These are phyloP conservation scores for Datisca glomerata DNA, from an alignment of 306 rosid species.

Conservation along the genomic window DNA sequence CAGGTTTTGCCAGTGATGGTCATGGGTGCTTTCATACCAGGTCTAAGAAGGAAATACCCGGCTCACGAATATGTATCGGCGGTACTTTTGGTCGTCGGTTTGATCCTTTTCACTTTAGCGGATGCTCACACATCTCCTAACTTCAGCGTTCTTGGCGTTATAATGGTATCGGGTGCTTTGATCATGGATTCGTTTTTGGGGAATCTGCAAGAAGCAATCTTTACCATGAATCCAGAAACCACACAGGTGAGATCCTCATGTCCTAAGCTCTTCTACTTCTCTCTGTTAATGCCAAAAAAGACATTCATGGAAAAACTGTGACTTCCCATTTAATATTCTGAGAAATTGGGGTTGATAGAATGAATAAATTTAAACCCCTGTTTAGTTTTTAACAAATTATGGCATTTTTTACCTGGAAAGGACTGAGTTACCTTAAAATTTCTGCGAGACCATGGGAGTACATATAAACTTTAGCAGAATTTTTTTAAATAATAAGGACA, in stretches of 20 bases:
- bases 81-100: conserved; percentile 74
- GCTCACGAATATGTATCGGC: conserved; percentile 80
- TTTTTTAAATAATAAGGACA: no score
- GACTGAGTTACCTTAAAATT: no score
- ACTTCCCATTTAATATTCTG: conserved; percentile 6
- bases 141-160: conserved; percentile 75
- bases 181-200: conserved; percentile 93
- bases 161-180: conserved; percentile 90
- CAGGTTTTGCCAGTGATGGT: conserved; percentile 98
- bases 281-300: conserved; percentile 1
- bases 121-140: conserved; percentile 94
- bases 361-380: no score
- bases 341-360: no score
- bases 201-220: conserved; percentile 95
- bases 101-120: conserved; percentile 94
- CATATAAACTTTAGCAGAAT: no score
- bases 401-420: no score
- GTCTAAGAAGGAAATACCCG: conserved; percentile 82
- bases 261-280: not conserved
- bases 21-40: conserved; percentile 98
- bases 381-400: no score
- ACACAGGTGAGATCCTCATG: conserved; percentile 58
- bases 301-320: conserved; percentile 14
- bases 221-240: conserved; percentile 90
- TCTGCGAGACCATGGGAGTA: no score